These are phyloP conservation scores for Thraustochytrium striatum DNA, from an alignment of 352 stramenopile genomes.

Conservation along the genomic window DNA sequence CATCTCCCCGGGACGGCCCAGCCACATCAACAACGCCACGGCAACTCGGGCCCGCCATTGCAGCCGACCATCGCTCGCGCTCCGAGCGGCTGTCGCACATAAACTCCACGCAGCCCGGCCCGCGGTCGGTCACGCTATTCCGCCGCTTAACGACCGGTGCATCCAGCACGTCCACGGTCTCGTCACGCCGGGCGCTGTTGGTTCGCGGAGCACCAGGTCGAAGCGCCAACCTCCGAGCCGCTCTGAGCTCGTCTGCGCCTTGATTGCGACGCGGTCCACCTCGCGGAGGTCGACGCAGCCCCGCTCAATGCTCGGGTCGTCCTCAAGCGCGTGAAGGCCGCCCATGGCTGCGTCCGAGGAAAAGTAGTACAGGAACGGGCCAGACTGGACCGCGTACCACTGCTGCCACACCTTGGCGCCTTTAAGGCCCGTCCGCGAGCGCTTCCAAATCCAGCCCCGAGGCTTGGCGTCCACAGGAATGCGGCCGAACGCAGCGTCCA, in stretches of 20 bases:
- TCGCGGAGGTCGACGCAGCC: background rate
- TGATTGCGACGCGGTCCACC: background rate
- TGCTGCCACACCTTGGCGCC: conserved; percentile 22
- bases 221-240: conserved; percentile 8
- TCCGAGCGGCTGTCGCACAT: conserved; percentile 28
- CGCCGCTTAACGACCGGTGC: background rate
- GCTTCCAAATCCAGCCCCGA: conserved; percentile 27
- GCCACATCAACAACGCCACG: too few species aligned
- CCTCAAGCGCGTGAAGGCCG: too few species aligned
- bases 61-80: background rate
- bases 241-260: background rate
- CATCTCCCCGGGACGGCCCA: too few species aligned
- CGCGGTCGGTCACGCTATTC: background rate
- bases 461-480: background rate
- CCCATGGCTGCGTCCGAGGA: background rate
- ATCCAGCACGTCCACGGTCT: conserved; percentile 29
- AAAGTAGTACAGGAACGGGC: background rate
- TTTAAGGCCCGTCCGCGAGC: background rate
- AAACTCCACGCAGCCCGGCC: background rate
- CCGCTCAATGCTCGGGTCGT: background rate
- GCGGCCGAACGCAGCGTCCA: background rate
- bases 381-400: conserved; percentile 2
- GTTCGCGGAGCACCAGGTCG: conserved; percentile 10
- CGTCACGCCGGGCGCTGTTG: background rate
- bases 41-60: background rate